These are phyloP conservation scores for Lithohypha guttulata DNA, from an alignment of 2,329 filamentous ascomycete genomes.

Conservation along the genomic window DNA sequence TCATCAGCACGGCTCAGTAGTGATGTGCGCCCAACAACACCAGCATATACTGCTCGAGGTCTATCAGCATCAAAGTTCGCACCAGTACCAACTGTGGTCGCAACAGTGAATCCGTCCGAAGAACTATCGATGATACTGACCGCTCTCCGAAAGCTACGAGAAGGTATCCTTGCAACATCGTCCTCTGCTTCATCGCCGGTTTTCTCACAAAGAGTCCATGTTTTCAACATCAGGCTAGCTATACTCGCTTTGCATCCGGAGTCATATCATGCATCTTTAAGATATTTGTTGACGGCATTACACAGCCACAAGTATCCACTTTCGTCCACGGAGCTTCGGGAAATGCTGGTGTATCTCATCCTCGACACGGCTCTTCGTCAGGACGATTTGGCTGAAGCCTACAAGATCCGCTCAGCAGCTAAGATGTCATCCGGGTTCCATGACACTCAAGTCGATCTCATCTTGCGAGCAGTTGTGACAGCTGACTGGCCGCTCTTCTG, in stretches of 20 bases:
- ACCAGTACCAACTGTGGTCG: conserved; percentile 7
- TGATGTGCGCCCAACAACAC: conserved; percentile 15
- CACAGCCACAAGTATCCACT: conserved; percentile 56
- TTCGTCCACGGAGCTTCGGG: conserved; percentile 59
- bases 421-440: conserved; percentile 45
- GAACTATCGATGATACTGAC: conserved; percentile 66
- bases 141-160: conserved; percentile 81
- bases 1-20: conserved; percentile 7
- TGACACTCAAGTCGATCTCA: conserved; percentile 57
- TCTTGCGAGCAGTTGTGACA: conserved; percentile 60
- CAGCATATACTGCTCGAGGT: conserved; percentile 15
- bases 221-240: conserved; percentile 78
- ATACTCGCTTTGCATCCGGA: conserved; percentile 74
- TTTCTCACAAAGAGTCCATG: conserved; percentile 80
- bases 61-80: conserved; percentile 9
- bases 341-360: conserved; percentile 70
- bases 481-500: conserved; percentile 79
- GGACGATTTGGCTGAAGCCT: conserved; percentile 62
- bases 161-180: conserved; percentile 65
- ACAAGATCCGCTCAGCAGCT: conserved; percentile 47
- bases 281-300: conserved; percentile 63
- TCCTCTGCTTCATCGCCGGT: conserved; percentile 57
- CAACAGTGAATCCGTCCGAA: conserved; percentile 34
- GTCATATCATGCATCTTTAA: conserved; percentile 79
- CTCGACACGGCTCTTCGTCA: conserved; percentile 83